Conservation (phyloP, 305 asterid species). For the Plantago coronopus region DNA sequence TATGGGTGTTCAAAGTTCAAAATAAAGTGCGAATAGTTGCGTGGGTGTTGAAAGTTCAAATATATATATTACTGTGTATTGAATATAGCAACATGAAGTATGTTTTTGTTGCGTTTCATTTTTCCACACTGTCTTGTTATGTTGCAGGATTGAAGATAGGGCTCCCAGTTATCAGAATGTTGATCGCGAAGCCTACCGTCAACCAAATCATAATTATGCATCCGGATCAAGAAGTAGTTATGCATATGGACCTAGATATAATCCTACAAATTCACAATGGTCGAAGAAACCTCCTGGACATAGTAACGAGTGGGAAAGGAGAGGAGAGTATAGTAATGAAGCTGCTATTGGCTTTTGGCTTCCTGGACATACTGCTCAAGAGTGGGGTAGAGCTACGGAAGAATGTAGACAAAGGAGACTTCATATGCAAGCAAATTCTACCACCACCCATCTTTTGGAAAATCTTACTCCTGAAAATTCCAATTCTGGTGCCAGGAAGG, state of each 20-base stretch:
- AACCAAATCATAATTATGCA: constrained; percentile 18
- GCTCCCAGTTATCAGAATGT: constrained; percentile 19
- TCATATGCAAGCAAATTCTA: constrained; percentile 17
- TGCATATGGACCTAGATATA: neutral
- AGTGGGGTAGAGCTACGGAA: constrained; percentile 45
- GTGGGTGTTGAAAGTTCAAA: neutral
- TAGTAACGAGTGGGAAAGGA: constrained; percentile 24
- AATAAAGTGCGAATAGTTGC: neutral
- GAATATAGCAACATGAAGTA: constrained; percentile 14
- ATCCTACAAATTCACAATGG: neutral
- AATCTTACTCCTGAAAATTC: constrained; percentile 19
- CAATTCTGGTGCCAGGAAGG: constrained; percentile 23
- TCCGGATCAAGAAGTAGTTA: constrained; percentile 6
- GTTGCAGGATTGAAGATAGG: constrained; percentile 55
- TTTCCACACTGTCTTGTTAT: constrained; percentile 1
- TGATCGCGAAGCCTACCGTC: constrained; percentile 32
- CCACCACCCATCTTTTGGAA: constrained; percentile 24
- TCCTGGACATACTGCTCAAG: constrained; percentile 30
- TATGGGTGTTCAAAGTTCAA: neutral
- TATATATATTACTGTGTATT: neutral
- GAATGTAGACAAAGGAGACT: constrained; percentile 22
- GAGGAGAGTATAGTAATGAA: constrained; percentile 21
- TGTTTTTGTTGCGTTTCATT: neutral
- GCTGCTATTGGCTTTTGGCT: constrained; percentile 3
- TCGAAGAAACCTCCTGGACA: constrained; percentile 12